Evolutionary conservation across 305 asterid genomes (phyloP).

Genomic region (Solanum aculeatissimum): DNA sequence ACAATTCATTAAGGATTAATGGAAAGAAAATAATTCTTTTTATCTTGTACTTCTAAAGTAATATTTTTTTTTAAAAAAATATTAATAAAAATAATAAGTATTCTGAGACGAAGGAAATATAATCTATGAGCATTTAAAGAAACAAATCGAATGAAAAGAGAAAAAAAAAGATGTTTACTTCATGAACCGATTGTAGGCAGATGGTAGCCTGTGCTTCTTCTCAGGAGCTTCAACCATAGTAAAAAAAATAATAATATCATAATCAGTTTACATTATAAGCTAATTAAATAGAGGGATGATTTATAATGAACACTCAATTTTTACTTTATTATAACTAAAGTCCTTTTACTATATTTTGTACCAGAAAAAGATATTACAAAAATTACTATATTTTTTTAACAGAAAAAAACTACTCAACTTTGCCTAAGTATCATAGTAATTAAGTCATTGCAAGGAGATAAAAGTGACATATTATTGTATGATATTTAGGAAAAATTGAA

Average conservation of each 20-base stretch:
- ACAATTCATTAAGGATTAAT: neutral
- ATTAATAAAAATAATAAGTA: neutral
- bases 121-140: neutral
- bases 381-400: neutral
- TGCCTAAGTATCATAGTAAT: neutral
- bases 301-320: neutral
- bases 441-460: neutral
- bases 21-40: accelerated
- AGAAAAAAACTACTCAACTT: neutral
- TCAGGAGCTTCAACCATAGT: slow-evolving; percentile 69
- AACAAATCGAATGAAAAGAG: neutral
- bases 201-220: slow-evolving; percentile 95
- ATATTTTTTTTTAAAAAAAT: no score
- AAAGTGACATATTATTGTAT: neutral
- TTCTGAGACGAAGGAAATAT: neutral
- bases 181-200: slow-evolving; percentile 98
- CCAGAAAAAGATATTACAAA: neutral
- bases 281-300: neutral
- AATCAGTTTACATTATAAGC: neutral
- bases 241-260: neutral
- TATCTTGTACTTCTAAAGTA: neutral
- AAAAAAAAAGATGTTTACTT: slow-evolving; percentile 24
- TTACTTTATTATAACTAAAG: neutral
- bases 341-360: neutral
- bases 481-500: neutral